Percentiles rank a stretch among this genome's conserved stretches.
These are phyloP conservation scores for Alloteropsis angusta DNA, from an alignment of 202 grass and related monocot genomes.

Conservation along the genomic window DNA sequence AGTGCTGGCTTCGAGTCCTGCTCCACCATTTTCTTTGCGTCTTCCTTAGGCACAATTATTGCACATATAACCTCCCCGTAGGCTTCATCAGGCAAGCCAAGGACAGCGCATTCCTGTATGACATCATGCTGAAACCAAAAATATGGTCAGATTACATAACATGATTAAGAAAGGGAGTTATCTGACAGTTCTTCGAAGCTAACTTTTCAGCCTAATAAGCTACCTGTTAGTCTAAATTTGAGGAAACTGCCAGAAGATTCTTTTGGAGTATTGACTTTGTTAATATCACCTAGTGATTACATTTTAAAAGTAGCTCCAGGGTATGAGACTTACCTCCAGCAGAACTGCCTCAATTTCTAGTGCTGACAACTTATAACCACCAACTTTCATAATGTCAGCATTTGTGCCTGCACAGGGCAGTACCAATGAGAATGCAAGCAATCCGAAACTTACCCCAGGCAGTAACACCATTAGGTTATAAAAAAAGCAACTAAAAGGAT, in stretches of 20 bases:
- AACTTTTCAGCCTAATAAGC: neutral
- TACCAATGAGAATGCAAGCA: constrained; percentile 7
- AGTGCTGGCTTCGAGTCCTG: constrained; percentile 50
- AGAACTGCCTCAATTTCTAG: constrained; percentile 91
- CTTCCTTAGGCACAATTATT: constrained; percentile 70
- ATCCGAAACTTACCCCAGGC: neutral
- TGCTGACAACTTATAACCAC: constrained; percentile 93
- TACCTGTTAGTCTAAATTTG: neutral
- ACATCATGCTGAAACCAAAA: constrained; percentile 51
- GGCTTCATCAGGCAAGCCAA: constrained; percentile 71
- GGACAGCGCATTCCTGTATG: constrained; percentile 68
- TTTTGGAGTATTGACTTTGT: neutral
- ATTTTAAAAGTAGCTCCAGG: neutral
- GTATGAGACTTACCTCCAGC: constrained; percentile 50
- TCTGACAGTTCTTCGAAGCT: neutral
- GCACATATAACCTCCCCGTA: constrained; percentile 82
- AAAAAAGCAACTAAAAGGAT: constrained; percentile 5
- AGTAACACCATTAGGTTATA: constrained; percentile 9
- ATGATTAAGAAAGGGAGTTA: neutral
- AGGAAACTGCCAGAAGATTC: neutral
- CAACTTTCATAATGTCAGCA: constrained; percentile 99
- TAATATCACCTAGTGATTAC: neutral
- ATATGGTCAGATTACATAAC: neutral
- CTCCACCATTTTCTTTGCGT: constrained; percentile 41
- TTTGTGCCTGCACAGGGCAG: constrained; percentile 63